Base-by-base conservation (phyloP, 2,329 filamentous ascomycete species). In the Botrytis squamosa region DNA sequence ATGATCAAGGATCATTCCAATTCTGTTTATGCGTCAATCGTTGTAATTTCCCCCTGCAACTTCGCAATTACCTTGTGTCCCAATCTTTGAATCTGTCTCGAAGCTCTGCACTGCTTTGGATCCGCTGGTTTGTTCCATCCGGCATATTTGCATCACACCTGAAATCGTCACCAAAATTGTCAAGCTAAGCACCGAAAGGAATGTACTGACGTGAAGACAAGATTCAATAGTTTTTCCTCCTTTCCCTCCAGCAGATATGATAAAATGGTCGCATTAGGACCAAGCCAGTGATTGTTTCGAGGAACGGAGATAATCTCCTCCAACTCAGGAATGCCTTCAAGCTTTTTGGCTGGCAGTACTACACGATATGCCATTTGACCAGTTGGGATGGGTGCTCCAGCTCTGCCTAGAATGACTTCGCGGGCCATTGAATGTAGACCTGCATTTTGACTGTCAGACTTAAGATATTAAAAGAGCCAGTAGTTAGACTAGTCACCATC, bases 331-430 rank as follows among this genome's bases (percentile, higher is more conserved):
- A 85, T 84, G 42, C 80, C 76, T 33, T 80, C 78, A 29, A 85
- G 80, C 70, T 82, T 78, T 33, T 82, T 81, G 71, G 82, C 84
- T 0, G 84, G 83, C 6, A 86, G 81, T 49, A 84, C 81, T 9
- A 84, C 84, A 67, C 84, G 80, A 75, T 84, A 86, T 1, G 84
- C 84, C 70, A 82, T 83, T 70, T 85, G 84, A n/a, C 80, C 83
- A 1, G 83, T 84, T 29, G 78, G 79, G 20, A 84, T 81, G 8
- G 76, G 75, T 22, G 70, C 73, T 16, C 66, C 52, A n/a, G 75
- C 65, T 67, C 82, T 75, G 10, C 84, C 84, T 73, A 84, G 83
- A 33, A 85, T 77, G 0, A 78, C 78, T 52, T 76, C 77, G 18
- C 63, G 42, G 3, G 63, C 63, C 42, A 66, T 66, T 36, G 63